These are phyloP conservation scores for Cunninghamia lanceolata DNA, from an alignment of 75 land plant species.

Conservation along the genomic window DNA sequence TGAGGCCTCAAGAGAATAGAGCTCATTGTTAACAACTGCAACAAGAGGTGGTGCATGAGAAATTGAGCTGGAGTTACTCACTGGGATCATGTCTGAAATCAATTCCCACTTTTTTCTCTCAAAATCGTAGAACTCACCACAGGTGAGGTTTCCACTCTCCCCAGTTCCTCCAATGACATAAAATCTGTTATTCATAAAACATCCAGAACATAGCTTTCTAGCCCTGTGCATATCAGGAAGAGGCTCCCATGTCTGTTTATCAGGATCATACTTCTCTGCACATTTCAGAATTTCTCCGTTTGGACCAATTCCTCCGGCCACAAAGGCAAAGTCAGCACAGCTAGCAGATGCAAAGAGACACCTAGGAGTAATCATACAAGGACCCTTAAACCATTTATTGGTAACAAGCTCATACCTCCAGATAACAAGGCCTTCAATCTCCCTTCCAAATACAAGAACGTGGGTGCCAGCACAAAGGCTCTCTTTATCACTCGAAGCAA, in stretches of 20 bases:
- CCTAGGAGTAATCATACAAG: conserved; percentile 52
- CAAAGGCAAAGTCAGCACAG: conserved; percentile 48
- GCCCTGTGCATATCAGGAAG: conserved; percentile 49
- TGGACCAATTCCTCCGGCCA: conserved; percentile 54
- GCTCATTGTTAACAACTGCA: conserved; percentile 66
- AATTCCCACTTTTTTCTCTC: conserved; percentile 35
- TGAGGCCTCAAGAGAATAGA: conserved; percentile 51
- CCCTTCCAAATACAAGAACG: conserved; percentile 59
- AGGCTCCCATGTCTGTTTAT: conserved; percentile 38
- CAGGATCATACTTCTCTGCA: conserved; percentile 57
- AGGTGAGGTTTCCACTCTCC: conserved; percentile 25
- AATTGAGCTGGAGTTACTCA: neutral
- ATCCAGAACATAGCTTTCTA: conserved; percentile 65
- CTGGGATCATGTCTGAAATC: conserved; percentile 51
- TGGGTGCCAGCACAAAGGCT: conserved; percentile 66
- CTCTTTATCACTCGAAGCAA: conserved; percentile 56
- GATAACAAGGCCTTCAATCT: conserved; percentile 32
- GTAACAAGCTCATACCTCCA: conserved; percentile 69
- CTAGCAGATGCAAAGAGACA: conserved; percentile 72
- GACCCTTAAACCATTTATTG: conserved; percentile 53
- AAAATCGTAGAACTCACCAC: conserved; percentile 55
- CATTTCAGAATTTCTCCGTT: conserved; percentile 17
- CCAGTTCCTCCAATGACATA: conserved; percentile 67
- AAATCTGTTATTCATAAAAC: conserved; percentile 59
- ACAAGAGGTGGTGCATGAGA: conserved; percentile 59